A percentile compares a stretch with the other conserved stretches of the same genome.
Conservation (phyloP, 495 filamentous ascomycete species). For the Clavariopsis aquatica region DNA sequence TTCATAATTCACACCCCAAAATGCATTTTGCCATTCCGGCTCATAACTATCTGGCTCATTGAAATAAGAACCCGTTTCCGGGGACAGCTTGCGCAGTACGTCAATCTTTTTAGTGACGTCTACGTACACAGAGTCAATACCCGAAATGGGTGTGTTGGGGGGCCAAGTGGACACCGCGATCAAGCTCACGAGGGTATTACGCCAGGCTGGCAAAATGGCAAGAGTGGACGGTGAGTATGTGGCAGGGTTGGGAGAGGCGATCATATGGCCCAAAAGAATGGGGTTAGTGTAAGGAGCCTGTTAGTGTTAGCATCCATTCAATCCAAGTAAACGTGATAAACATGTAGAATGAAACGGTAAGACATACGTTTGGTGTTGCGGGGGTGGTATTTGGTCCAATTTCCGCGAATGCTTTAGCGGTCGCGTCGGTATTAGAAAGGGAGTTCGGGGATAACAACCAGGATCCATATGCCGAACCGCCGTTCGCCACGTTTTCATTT, state of each 20-base stretch:
- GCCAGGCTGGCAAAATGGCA: conserved; percentile 37
- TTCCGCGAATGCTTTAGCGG: conserved; percentile 16
- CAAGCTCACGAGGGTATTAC: conserved; percentile 26
- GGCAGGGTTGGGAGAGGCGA: conserved; percentile 5
- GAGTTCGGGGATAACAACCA: conserved; percentile 21
- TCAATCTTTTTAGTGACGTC: conserved; percentile 36
- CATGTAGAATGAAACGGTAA: neutral
- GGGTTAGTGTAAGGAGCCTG: conserved; percentile 18
- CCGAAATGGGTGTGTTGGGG: neutral
- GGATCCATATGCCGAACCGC: conserved; percentile 23
- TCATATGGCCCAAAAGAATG: conserved; percentile 28
- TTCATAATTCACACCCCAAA: conserved; percentile 22
- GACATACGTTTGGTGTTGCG: conserved; percentile 20
- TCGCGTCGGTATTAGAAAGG: conserved; percentile 20
- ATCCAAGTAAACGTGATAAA: neutral
- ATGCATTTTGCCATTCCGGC: conserved; percentile 30
- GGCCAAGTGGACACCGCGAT: conserved; percentile 25
- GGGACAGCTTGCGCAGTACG: conserved; percentile 25
- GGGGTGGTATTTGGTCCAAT: conserved; percentile 18
- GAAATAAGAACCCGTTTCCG: conserved; percentile 38
- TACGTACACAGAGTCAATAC: conserved; percentile 20
- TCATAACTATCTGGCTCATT: conserved; percentile 35
- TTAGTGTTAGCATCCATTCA: conserved; percentile 2
- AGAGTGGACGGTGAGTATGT: conserved; percentile 18
- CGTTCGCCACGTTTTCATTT: conserved; percentile 28